These are phyloP conservation scores for Penicillium roqueforti DNA, from an alignment of 495 filamentous ascomycete species.

Conservation along the genomic window DNA sequence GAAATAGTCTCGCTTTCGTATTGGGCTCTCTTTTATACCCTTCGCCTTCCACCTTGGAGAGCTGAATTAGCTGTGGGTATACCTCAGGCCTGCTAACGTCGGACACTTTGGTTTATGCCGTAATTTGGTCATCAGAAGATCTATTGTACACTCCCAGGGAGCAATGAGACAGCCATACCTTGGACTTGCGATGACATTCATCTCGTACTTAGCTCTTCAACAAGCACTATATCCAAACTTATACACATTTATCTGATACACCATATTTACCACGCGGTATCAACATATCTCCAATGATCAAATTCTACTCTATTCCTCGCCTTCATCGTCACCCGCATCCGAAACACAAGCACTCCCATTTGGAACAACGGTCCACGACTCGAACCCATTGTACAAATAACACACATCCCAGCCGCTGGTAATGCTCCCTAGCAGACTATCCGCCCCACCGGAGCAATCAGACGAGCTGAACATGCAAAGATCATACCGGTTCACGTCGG, in stretches of 20 bases:
- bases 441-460: slow-evolving; percentile 12
- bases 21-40: background rate
- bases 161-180: too few species aligned
- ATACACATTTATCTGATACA: background rate
- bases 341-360: slow-evolving; percentile 18
- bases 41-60: background rate
- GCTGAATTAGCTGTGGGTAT: background rate
- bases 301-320: background rate
- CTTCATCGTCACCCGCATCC: background rate
- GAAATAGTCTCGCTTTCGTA: background rate
- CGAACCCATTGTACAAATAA: slow-evolving; percentile 24
- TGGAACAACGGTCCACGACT: slow-evolving; percentile 25
- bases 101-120: background rate
- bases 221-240: background rate
- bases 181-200: too few species aligned
- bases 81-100: background rate
- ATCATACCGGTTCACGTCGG: slow-evolving; percentile 11
- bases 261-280: background rate
- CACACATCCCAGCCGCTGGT: slow-evolving; percentile 32
- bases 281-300: background rate
- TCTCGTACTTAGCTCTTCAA: background rate
- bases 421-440: slow-evolving; percentile 13
- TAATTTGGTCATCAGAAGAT: background rate
- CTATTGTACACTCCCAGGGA: background rate
- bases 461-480: slow-evolving; percentile 25